Base-by-base conservation (phyloP, 2,329 filamentous ascomycete genomes). In the Calonectria naviculata region DNA sequence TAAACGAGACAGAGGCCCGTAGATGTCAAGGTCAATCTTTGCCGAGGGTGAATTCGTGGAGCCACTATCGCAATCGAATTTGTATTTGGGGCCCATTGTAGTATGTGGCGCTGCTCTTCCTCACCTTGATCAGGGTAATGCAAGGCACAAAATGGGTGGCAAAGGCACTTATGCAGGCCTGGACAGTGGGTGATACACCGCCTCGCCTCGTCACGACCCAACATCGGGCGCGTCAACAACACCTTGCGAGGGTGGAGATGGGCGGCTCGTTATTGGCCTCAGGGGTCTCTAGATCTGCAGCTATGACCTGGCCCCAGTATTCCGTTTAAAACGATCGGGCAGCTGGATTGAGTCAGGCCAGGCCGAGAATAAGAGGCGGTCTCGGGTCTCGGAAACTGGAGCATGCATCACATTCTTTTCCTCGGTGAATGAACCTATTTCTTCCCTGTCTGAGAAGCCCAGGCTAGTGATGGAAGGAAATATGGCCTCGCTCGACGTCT, bases 281-380 rank as follows among this genome's bases (percentile, higher is more conserved):
- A n/a, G 17, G 34, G 34, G 24, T 36, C 19, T 49, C 47, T n/a
- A 36, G 67, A 68, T 63, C 67, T 70, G 68, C 67, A 66, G 68
- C 68, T 34, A 46, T 70, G 68, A 49, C 66, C 29, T 64, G 47
- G 66, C 68, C 62, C 52, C 68, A 42, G 62, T 62, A 61, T 66
- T 64, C 52, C 44, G 63, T 54, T 62, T 54, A 46, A 52, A 47
- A 54, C 52, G 46, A 66, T 66, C 62, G 54, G 63, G 68, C 68
- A 70, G 68, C 62, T 44, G 28, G 42, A 54, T 56, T 42, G 67
- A 70, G 67, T 70, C 68, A 56, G 46, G 17, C 28, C 10, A 46
- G 52, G 21, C 31, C 21, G 24, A 58, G 46, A 58, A 61, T 54
- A 61, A 67, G 56, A 70, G 24, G 62, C 61, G 60, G 52, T 52